These are phyloP conservation scores for Hemerocallis citrina DNA, from an alignment of 106 monocot genomes.

Conservation along the genomic window DNA sequence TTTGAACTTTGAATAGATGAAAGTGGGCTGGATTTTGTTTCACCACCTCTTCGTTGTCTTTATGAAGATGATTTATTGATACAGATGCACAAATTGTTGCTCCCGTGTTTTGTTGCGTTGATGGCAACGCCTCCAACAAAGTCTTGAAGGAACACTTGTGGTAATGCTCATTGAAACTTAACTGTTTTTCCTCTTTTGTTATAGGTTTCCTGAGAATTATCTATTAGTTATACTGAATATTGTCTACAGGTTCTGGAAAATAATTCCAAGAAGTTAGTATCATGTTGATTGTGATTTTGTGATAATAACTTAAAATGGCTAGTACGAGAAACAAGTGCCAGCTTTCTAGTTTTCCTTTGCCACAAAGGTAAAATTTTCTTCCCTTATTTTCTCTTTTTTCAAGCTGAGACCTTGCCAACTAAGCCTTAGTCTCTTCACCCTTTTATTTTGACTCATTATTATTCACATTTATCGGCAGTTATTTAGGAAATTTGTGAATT, in stretches of 20 bases:
- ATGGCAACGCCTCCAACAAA: constrained; percentile 65
- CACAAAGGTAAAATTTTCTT: too few species aligned
- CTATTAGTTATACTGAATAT: background rate
- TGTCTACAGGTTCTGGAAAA: too few species aligned
- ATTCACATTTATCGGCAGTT: too few species aligned
- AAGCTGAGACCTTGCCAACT: background rate
- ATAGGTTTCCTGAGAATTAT: background rate
- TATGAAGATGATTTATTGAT: background rate
- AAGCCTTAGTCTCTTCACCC: too few species aligned
- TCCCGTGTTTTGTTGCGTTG: constrained; percentile 78
- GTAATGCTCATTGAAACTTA: constrained; percentile 19
- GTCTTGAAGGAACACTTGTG: constrained; percentile 89
- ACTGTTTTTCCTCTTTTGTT: background rate
- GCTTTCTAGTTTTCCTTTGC: too few species aligned
- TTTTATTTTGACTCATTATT: too few species aligned
- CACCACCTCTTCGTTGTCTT: background rate
- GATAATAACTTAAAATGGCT: too few species aligned
- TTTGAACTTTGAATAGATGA: too few species aligned
- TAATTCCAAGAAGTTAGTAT: too few species aligned
- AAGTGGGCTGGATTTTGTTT: too few species aligned
- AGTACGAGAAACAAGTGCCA: too few species aligned
- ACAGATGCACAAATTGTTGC: constrained; percentile 81
- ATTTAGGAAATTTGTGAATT: background rate
- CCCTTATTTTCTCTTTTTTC: background rate
- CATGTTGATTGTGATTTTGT: too few species aligned